Base-by-base conservation (phyloP, 768 basidiomycete genomes). In the Russula vinacea region DNA sequence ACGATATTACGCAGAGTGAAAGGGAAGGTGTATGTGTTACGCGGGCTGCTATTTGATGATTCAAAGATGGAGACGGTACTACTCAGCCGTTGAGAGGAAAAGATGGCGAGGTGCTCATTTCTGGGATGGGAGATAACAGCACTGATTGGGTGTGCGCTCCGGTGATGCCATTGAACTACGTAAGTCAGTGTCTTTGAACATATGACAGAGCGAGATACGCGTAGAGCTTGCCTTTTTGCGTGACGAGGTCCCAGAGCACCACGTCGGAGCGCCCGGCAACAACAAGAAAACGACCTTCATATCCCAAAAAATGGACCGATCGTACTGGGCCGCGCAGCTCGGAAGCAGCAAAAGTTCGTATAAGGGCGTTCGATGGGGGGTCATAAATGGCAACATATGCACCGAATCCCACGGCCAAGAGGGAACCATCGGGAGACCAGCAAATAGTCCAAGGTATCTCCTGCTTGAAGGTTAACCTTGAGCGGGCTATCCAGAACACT, bases 341-440 rank as follows among this genome's bases (percentile, higher is more conserved):
- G 45, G 78, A 79, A 32, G 82, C 80, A 11, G 56, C 47, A 65
- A 94, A 77, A 0, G 83, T 84, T 50, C 84, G 84, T 22, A 82
- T 77, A 17, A 90, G 75, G 26, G 78, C 74, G 65, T 84, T 88
- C 26, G 84, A 84, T 24, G 76, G 69, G 0, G 90, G 81, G 69
- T 93, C 87, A 74, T 90, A 97, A 7, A 98, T 74, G 6, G 85
- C 83, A 58, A 95, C 79, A 64, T 83, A 83, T 17, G 81, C 72
- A 0, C 85, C 85, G 58, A 89, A 81, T 14, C 87, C 79, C 24
- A 95, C 81, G 14, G 88, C 89, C 52, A 98, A 77, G 37, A 99
- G 79, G 6, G 94, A 94, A 10, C 85, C 88, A 73, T 99, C 97
- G 5, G 80, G 81, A 7, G 95, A 92, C 86, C 94, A 97, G 1